Evolutionary conservation across 73 alveolate species (phyloP).

Genomic region (Tetrahymena elliotti): DNA sequence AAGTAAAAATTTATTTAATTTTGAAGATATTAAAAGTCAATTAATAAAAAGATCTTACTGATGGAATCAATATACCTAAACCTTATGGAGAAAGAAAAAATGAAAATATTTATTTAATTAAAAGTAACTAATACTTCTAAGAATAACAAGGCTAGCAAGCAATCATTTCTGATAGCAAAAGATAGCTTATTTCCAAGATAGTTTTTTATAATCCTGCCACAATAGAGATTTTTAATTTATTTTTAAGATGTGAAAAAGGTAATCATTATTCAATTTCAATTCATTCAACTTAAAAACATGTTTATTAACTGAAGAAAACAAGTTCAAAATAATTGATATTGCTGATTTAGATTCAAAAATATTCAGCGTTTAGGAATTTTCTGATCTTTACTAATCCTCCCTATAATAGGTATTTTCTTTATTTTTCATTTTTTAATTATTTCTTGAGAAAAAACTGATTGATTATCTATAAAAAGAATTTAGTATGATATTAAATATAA

Average conservation of each 20-base stretch:
- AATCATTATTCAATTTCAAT: no score
- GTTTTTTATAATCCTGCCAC: background rate
- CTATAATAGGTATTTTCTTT: background rate
- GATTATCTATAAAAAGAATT: background rate
- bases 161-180: background rate
- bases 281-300: no score
- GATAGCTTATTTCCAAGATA: background rate
- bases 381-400: background rate
- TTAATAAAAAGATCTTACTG: background rate
- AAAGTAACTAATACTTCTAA: background rate
- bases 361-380: background rate
- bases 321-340: background rate
- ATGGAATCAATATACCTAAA: background rate
- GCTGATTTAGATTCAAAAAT: background rate
- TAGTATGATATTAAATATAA: background rate
- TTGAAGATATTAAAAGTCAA: background rate
- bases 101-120: no score
- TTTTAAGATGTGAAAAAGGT: background rate
- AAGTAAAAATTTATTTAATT: background rate
- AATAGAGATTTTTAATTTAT: background rate
- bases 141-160: background rate
- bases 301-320: no score
- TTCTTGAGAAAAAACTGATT: no score
- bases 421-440: no score
- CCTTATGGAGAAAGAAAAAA: background rate